Conservation (phyloP, 495 filamentous ascomycete genomes). For the Amorphotheca resinae region DNA sequence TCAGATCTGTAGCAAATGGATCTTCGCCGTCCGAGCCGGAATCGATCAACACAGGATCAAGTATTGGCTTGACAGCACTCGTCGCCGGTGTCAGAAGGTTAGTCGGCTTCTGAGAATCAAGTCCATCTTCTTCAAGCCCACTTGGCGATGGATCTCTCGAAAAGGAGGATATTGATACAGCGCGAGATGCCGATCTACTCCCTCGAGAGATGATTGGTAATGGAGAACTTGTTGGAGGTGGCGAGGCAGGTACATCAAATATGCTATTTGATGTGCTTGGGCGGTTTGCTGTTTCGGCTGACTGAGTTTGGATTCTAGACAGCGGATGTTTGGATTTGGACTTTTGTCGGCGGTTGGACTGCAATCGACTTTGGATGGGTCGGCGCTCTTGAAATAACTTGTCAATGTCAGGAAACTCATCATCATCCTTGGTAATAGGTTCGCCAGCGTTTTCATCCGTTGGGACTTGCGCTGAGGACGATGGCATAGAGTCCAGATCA, state of each 20-base stretch:
- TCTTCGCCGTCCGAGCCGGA: constrained; percentile 13
- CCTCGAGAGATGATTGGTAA: not conserved
- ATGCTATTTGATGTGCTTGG: not conserved
- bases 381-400: constrained; percentile 14
- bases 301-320: constrained; percentile 2
- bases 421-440: constrained; percentile 24
- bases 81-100: constrained; percentile 18
- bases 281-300: not conserved
- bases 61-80: constrained; percentile 13
- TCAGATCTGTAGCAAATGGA: constrained; percentile 3
- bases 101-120: not conserved
- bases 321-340: constrained; percentile 4
- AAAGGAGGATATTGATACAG: constrained; percentile 4
- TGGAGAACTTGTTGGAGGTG: constrained; percentile 21
- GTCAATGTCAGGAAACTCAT: constrained; percentile 28
- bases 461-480: not conserved
- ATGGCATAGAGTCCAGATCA: constrained; percentile 5
- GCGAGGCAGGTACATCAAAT: constrained; percentile 24
- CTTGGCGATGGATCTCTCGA: constrained; percentile 5
- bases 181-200: not conserved
- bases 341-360: constrained; percentile 14
- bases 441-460: constrained; percentile 7
- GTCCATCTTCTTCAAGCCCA: not conserved
- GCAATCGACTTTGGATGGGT: constrained; percentile 10
- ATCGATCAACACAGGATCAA: constrained; percentile 21